Evolutionary conservation across 306 rosid species (phyloP).

Genomic region (Quillaja saponaria): DNA sequence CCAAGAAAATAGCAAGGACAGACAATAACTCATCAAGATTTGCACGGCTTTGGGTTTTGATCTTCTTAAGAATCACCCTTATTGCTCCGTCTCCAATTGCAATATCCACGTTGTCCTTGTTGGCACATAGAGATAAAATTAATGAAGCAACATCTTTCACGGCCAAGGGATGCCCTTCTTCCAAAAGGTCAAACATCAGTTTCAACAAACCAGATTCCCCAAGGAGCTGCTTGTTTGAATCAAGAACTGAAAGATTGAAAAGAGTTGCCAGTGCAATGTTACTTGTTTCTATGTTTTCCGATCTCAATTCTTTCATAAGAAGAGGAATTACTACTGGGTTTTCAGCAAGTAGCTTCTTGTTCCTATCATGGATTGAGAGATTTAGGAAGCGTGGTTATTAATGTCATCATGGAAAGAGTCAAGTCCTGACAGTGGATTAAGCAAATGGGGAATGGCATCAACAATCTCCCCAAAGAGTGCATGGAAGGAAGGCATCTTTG

Average conservation of each 20-base stretch:
- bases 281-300: constrained; percentile 78
- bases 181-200: constrained; percentile 68
- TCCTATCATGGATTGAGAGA: constrained; percentile 81
- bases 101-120: constrained; percentile 76
- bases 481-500: constrained; percentile 79
- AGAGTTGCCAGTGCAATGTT: constrained; percentile 87
- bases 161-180: constrained; percentile 75
- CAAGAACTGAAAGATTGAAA: constrained; percentile 86
- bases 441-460: constrained; percentile 65
- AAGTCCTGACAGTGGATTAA: constrained; percentile 59
- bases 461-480: constrained; percentile 69
- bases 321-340: constrained; percentile 67
- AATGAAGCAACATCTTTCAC: constrained; percentile 90
- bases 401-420: constrained; percentile 78
- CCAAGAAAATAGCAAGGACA: constrained; percentile 77
- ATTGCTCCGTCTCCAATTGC: constrained; percentile 72
- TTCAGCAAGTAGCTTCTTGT: constrained; percentile 84
- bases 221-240: constrained; percentile 82
- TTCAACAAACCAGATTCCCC: constrained; percentile 76
- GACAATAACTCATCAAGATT: constrained; percentile 72
- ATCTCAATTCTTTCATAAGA: constrained; percentile 59
- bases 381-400: constrained; percentile 87
- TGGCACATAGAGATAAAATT: constrained; percentile 67
- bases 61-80: constrained; percentile 58
- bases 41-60: constrained; percentile 39